Evolutionary conservation across 1,284 basidiomycete species (phyloP), one percentile per base, ranked within the genome.

Genomic region (Mycena sp.): DNA sequence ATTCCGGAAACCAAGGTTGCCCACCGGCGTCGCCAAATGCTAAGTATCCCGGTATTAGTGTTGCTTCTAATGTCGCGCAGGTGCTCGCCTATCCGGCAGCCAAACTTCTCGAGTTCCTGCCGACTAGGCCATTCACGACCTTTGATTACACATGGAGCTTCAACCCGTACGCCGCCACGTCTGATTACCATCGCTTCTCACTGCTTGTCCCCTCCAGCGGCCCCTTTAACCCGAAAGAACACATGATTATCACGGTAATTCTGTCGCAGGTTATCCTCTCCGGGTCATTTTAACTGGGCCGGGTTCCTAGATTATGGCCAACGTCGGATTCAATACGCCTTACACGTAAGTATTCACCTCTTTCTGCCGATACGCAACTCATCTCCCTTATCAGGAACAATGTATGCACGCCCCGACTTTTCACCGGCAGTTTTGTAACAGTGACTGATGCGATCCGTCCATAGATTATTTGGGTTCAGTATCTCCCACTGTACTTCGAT

Each of bases 161-260:
- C 35, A 78, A 78, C 60, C 80, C 71, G 63, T 65, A 16, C 23
- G 59, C 48, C 25, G 4, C 6, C 26, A n/a, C 17, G n/a, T 30
- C 12, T 6, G n/a, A n/a, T 2, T 30, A 14, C 7, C 9, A 7
- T 35, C 7, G 6, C 19, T 1, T 26, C 23, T n/a, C 16, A 6
- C 23, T 6, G 14, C 3, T 21, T 1, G 21, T 7, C 23, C 0
- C 7, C 4, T 29, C 10, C 32, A 68, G 66, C 1, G 85, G 85
- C 6, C 82, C 80, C 0, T 87, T 87, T 76, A 84, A 81, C 43
- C 74, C 81, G 57, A 84, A 84, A 72, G 83, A 85, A 64, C 83
- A 84, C 63, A 81, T 75, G 68, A 69, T 91, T 38, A 86, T 92
- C 67, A 84, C 87, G 38, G 87, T 92, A 69, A 7, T 90, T 40